Evolutionary conservation across 495 filamentous ascomycete genomes (phyloP), one percentile per base, ranked within the genome.

Genomic region (Penicillium egyptiacum): DNA sequence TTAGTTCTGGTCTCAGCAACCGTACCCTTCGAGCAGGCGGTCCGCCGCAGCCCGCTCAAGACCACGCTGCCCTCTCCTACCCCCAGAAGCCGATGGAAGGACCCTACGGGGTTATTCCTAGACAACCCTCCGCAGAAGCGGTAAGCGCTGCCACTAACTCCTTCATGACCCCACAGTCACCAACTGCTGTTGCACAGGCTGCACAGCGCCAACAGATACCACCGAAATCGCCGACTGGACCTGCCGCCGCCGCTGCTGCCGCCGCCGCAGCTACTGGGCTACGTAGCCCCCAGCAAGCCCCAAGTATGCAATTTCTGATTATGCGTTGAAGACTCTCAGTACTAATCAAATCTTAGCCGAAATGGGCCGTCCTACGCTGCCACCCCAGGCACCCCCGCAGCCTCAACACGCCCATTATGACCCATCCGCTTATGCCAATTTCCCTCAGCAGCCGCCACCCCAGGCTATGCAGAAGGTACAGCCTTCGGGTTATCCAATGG

Each of bases 391-490:
- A 60, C 79, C 81, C n/a, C 74, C 78, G 45, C 83, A 57, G 51
- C 51, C 61, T 39, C 64, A 55, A 41, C 66, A 88, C 60, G 79
- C 82, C 20, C 83, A 80, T 59, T 91, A 93, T 67, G 85, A 92
- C 68, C 89, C 88, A 37, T 78, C 82, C 30, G 84, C 83, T 49
- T 92, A 92, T 69, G 86, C 83, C 53, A 77, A 83, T 50, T 83
- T 89, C 40, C 74, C 76, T 53, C 76, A 76, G 46, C 73, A 74
- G 33, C 73, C 70, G 47, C 68, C 60, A 23, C 66, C 65, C 30
- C 71, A 71, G 52, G 62, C 66, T 14, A 59, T 70, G 53, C 64
- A 64, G 43, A 61, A 69, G 54, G 55, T 49, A 45, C 31, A 64
- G 12, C 52, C 60, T 22, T 19, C 58, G 3, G 30, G 44, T 16